A percentile compares a stretch with the other conserved stretches of the same genome.
Evolutionary conservation across 2,329 filamentous ascomycete species (phyloP).

Genomic region (Mycosphaerelloides madeirae): DNA sequence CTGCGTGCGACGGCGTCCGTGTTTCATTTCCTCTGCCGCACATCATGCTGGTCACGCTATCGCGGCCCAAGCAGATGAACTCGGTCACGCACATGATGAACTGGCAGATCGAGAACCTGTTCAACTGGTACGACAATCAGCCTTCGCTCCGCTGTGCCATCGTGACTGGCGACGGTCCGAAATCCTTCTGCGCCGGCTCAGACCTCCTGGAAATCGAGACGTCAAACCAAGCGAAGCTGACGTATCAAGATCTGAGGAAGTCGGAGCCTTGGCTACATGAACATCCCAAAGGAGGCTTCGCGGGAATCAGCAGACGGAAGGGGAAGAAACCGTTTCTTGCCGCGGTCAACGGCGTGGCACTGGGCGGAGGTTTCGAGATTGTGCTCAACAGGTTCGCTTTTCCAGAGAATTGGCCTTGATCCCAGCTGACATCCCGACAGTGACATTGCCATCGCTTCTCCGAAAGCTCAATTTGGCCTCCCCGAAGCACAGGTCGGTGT

Average conservation of each 20-base stretch:
- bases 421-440: constrained; percentile 15
- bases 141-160: constrained; percentile 28
- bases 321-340: constrained; percentile 58
- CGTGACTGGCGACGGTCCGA: constrained; percentile 49
- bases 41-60: constrained; percentile 50
- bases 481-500: constrained; percentile 51
- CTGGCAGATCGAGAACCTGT: constrained; percentile 46
- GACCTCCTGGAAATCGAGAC: constrained; percentile 47
- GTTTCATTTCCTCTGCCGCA: constrained; percentile 44
- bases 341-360: constrained; percentile 53
- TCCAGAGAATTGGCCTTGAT: not conserved
- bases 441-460: constrained; percentile 50
- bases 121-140: constrained; percentile 49
- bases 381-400: constrained; percentile 47
- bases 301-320: constrained; percentile 49
- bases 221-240: constrained; percentile 11
- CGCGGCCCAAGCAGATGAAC: constrained; percentile 46
- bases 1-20: constrained; percentile 14
- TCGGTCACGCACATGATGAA: constrained; percentile 40
- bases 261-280: constrained; percentile 16
- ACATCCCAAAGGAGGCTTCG: constrained; percentile 43
- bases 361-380: constrained; percentile 55
- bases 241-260: constrained; percentile 12
- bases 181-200: constrained; percentile 53
- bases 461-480: constrained; percentile 47